Conservation (phyloP, 129 eudicot genomes). For the Lactuca sativa region DNA sequence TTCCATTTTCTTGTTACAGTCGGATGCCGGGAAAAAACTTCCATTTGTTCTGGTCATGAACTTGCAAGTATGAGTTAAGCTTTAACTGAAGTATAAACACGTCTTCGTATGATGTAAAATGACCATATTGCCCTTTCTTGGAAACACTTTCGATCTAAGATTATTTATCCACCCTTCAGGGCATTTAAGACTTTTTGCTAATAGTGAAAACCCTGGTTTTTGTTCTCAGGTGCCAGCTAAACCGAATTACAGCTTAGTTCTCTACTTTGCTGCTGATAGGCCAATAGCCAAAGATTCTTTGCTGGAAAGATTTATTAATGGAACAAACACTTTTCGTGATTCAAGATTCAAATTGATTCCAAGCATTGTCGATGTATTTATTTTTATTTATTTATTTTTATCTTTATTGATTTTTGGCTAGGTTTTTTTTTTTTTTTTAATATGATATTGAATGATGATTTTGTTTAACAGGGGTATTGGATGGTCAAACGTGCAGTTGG, state of each 20-base stretch:
- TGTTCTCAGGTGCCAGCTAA: constrained; percentile 76
- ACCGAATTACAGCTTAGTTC: constrained; percentile 93
- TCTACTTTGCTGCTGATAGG: constrained; percentile 92
- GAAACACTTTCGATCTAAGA: too few species aligned
- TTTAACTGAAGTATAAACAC: not conserved
- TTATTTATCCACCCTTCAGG: too few species aligned
- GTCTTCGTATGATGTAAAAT: not conserved
- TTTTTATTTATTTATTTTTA: constrained; percentile 16
- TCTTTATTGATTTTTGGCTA: not conserved
- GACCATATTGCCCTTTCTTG: not conserved
- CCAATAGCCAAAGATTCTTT: constrained; percentile 76
- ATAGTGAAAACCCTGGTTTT: too few species aligned
- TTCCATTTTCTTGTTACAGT: constrained; percentile 50
- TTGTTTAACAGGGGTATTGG: constrained; percentile 73
- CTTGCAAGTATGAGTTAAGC: constrained; percentile 58
- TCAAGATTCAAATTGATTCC: constrained; percentile 93
- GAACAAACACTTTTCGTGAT: constrained; percentile 80
- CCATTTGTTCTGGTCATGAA: constrained; percentile 89
- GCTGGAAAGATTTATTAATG: constrained; percentile 79
- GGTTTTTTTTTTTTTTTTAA: constrained; percentile 4
- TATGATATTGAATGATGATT: not conserved
- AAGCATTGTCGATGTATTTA: constrained; percentile 76
- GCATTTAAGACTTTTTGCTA: too few species aligned
- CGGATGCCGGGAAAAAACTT: constrained; percentile 75
- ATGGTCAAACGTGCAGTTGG: constrained; percentile 99